Conservation (phyloP, 2,329 filamentous ascomycete species). For the Fusarium liriodendri region DNA sequence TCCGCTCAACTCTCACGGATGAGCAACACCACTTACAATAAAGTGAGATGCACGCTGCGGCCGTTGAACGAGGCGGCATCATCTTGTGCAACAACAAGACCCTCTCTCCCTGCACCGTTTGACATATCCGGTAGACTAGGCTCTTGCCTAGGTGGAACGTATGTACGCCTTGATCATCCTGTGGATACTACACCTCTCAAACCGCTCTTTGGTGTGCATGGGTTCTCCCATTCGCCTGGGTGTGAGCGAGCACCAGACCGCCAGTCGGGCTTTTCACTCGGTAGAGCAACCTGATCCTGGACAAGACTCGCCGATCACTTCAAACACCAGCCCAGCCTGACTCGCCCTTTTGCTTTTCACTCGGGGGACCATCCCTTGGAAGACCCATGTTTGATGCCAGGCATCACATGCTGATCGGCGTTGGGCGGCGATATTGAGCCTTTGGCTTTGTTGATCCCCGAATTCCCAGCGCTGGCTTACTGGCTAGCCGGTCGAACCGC, state of each 20-base stretch:
- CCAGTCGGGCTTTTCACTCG: conserved; percentile 37
- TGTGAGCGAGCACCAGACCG: conserved; percentile 31
- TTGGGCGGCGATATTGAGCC: conserved; percentile 1
- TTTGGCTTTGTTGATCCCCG: conserved; percentile 24
- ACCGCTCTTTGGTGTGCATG: neutral
- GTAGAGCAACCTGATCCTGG: conserved; percentile 30
- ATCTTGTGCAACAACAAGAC: neutral
- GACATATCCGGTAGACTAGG: neutral
- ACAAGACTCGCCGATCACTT: conserved; percentile 5
- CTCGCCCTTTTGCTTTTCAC: conserved; percentile 7
- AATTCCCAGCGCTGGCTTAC: conserved; percentile 20
- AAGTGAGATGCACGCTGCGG: neutral
- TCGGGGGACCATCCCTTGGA: conserved; percentile 3
- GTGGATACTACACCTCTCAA: conserved; percentile 1
- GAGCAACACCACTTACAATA: neutral
- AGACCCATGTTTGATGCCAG: neutral
- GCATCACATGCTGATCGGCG: conserved; percentile 30
- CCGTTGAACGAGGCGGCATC: conserved; percentile 3
- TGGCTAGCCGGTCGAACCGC: neutral
- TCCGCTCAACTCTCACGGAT: neutral
- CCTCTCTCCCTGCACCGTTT: neutral
- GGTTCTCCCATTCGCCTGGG: conserved; percentile 23
- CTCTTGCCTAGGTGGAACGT: neutral
- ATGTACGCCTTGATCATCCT: neutral
- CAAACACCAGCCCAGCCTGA: conserved; percentile 3